Conservation (phyloP, 2,329 filamentous ascomycete genomes). For the Pseudogymnoascus sp. region DNA sequence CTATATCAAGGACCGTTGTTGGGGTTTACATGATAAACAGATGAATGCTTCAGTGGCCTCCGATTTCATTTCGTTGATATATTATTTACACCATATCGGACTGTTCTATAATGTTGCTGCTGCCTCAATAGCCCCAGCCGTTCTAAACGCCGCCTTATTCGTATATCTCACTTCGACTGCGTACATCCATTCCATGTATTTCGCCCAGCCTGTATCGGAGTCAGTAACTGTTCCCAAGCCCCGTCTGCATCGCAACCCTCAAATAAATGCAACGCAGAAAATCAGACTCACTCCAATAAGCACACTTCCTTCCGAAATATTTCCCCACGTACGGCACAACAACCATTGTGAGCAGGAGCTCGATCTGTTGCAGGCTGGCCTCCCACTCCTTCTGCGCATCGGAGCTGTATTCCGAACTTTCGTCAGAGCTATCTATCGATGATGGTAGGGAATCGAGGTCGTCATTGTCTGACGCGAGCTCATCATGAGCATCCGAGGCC, state of each 20-base stretch:
- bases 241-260: conserved; percentile 7
- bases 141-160: conserved; percentile 56
- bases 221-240: conserved; percentile 14
- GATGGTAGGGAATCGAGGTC: conserved; percentile 61
- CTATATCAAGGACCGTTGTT: not conserved
- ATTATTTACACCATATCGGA: conserved; percentile 1
- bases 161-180: conserved; percentile 65
- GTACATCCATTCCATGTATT: conserved; percentile 93
- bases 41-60: not conserved
- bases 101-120: conserved; percentile 43
- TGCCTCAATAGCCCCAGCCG: conserved; percentile 55
- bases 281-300: conserved; percentile 76
- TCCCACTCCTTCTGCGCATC: conserved; percentile 96
- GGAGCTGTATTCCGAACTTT: conserved; percentile 47
- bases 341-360: conserved; percentile 89
- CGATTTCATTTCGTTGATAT: not conserved
- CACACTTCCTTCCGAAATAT: conserved; percentile 88
- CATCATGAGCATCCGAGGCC: conserved; percentile 36
- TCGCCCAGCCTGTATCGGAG: conserved; percentile 60
- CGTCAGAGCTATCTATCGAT: conserved; percentile 44
- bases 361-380: conserved; percentile 85
- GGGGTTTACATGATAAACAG: not conserved
- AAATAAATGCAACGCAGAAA: not conserved
- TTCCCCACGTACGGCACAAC: conserved; percentile 90
- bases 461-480: conserved; percentile 48